Percentiles rank a stretch among this genome's conserved stretches.
Evolutionary conservation across 2,329 filamentous ascomycete species (phyloP).

Genomic region (Madurella mycetomatis): DNA sequence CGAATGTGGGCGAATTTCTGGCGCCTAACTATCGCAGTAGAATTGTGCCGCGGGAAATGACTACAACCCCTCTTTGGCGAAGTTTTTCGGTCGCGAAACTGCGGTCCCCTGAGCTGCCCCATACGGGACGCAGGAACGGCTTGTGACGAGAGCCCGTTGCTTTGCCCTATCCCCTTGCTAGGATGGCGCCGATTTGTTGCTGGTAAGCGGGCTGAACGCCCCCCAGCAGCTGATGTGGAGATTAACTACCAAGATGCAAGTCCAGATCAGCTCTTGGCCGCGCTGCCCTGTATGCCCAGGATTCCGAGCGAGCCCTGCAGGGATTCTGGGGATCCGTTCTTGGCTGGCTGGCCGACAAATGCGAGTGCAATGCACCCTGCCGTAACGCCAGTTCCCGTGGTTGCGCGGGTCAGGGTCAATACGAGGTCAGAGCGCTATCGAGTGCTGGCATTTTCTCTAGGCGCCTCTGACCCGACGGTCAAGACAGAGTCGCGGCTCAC

Average conservation of each 20-base stretch:
- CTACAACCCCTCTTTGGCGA: too few species aligned
- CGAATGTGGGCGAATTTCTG: background rate
- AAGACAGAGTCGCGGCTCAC: background rate
- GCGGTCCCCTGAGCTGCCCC: background rate
- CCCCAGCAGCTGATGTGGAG: background rate
- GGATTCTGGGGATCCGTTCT: background rate
- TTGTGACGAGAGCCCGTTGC: background rate
- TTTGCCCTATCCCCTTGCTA: background rate
- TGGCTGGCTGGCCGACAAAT: background rate
- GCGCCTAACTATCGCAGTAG: too few species aligned
- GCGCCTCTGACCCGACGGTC: background rate
- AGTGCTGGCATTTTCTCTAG: too few species aligned
- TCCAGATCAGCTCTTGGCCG: slow-evolving; percentile 4
- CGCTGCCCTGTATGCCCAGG: background rate
- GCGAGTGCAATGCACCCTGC: background rate
- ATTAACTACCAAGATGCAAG: slow-evolving; percentile 8
- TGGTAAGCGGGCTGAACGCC: background rate
- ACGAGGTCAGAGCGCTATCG: background rate
- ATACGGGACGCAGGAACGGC: slow-evolving; percentile 1
- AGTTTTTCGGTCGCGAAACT: background rate
- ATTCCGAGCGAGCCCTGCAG: background rate
- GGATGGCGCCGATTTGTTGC: too few species aligned
- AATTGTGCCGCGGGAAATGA: background rate
- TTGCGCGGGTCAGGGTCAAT: background rate
- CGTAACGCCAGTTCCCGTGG: background rate